Conservation (phyloP, 176 grass and related monocot species). For the Miscanthus lutarioriparius region DNA sequence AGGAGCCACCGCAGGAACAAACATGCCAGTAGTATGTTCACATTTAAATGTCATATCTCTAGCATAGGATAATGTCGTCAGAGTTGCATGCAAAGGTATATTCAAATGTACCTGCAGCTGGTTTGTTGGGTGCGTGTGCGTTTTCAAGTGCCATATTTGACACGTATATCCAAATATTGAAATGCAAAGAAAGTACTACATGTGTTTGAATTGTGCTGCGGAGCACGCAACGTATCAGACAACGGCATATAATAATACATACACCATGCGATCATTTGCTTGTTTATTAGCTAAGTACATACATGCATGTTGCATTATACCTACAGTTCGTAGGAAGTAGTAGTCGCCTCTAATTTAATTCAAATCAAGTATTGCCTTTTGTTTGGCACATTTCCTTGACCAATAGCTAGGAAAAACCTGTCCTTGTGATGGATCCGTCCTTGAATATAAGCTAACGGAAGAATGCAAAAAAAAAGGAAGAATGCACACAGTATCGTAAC, state of each 20-base stretch:
- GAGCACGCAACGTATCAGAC: background rate
- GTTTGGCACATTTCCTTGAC: background rate
- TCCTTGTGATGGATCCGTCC: background rate
- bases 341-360: background rate
- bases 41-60: background rate
- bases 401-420: background rate
- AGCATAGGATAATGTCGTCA: background rate
- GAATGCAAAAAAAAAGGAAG: too few relatives aligned
- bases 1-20: too few relatives aligned
- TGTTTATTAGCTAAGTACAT: background rate
- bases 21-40: constrained; percentile 21
- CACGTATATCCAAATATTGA: background rate
- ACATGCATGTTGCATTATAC: background rate
- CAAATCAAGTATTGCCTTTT: background rate
- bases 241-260: background rate
- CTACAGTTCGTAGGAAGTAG: background rate
- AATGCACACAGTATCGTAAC: background rate
- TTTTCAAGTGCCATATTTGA: background rate
- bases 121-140: background rate
- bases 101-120: background rate
- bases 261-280: background rate
- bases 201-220: background rate
- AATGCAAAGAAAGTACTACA: background rate
- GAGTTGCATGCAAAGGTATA: background rate
- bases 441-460: background rate